phyloP scores from a whole-genome alignment of 352 stramenopile species.

The Pythium biforme region DNA sequence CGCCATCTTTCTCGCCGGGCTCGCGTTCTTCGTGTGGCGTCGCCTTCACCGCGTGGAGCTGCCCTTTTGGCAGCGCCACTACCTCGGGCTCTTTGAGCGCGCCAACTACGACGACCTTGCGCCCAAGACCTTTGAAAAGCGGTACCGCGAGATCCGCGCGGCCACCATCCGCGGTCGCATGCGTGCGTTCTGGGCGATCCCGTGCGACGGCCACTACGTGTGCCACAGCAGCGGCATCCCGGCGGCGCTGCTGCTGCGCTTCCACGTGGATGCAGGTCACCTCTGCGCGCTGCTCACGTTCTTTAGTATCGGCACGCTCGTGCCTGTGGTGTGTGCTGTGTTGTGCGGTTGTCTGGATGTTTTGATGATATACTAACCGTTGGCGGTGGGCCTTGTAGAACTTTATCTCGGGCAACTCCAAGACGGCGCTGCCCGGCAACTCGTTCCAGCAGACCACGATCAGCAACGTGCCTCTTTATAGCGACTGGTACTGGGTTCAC shows the following conservation, averaged over 20 bases:
- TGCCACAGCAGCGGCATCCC: constrained; percentile 67
- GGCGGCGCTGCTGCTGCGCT: constrained; percentile 60
- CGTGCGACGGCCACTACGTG: constrained; percentile 52
- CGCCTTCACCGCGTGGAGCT: constrained; percentile 50
- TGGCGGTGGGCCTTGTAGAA: too few species aligned
- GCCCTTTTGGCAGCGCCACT: constrained; percentile 62
- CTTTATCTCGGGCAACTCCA: constrained; percentile 54
- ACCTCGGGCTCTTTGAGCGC: constrained; percentile 65
- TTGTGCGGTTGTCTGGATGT: too few species aligned
- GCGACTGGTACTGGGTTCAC: constrained; percentile 77
- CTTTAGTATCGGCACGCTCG: constrained; percentile 64
- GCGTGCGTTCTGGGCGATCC: constrained; percentile 43
- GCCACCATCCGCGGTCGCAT: constrained; percentile 40
- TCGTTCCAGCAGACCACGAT: constrained; percentile 81
- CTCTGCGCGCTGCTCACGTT: constrained; percentile 63
- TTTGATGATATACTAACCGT: too few species aligned
- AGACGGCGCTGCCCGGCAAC: constrained; percentile 30
- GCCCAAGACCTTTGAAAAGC: constrained; percentile 35
- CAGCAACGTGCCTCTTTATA: constrained; percentile 78
- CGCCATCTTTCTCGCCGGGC: constrained; percentile 45
- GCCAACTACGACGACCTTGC: constrained; percentile 68
- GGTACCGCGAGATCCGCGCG: constrained; percentile 50
- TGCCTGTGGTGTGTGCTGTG: constrained; percentile 70
- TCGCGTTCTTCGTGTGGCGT: constrained; percentile 66
- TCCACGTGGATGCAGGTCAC: constrained; percentile 63